Conservation (phyloP, 163 green algal species). For the Volvox carteri region DNA sequence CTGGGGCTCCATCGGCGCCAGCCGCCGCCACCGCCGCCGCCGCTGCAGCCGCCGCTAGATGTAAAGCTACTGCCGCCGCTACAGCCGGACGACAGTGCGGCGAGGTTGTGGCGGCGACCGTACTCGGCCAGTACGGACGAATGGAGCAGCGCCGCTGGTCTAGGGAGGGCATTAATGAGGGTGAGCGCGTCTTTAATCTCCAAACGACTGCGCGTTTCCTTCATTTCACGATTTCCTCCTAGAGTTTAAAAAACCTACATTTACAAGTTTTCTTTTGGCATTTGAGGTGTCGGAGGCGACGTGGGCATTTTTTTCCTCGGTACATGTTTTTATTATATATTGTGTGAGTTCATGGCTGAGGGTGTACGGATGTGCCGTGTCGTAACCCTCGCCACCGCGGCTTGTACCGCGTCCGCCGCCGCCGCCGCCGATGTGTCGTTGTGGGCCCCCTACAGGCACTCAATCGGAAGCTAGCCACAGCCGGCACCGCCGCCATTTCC, state of each 20-base stretch:
- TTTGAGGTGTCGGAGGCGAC: too few relatives aligned
- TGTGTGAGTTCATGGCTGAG: too few relatives aligned
- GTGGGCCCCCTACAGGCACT: neutral
- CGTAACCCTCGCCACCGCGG: too few relatives aligned
- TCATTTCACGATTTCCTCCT: too few relatives aligned
- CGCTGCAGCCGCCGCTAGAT: neutral
- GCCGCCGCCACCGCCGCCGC: neutral
- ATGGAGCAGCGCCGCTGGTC: neutral
- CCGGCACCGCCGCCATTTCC: neutral
- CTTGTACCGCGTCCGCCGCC: too few relatives aligned
- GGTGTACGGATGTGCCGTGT: too few relatives aligned
- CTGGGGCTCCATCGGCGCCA: slow-evolving; percentile 21
- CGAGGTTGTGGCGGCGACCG: neutral
- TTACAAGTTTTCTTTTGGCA: too few relatives aligned
- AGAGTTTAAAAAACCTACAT: too few relatives aligned
- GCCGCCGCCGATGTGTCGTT: too few relatives aligned
- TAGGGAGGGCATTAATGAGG: slow-evolving; percentile 2
- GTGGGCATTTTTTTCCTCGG: too few relatives aligned
- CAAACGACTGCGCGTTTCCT: too few relatives aligned
- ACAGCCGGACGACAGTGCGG: neutral
- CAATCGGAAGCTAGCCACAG: neutral
- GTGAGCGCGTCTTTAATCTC: slow-evolving; percentile 1
- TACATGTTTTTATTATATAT: too few relatives aligned
- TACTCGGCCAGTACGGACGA: neutral
- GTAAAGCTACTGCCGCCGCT: neutral